Evolutionary conservation across 768 basidiomycete genomes (phyloP), one percentile per base, ranked within the genome.

Genomic region (Lactarius pseudohatsudake): DNA sequence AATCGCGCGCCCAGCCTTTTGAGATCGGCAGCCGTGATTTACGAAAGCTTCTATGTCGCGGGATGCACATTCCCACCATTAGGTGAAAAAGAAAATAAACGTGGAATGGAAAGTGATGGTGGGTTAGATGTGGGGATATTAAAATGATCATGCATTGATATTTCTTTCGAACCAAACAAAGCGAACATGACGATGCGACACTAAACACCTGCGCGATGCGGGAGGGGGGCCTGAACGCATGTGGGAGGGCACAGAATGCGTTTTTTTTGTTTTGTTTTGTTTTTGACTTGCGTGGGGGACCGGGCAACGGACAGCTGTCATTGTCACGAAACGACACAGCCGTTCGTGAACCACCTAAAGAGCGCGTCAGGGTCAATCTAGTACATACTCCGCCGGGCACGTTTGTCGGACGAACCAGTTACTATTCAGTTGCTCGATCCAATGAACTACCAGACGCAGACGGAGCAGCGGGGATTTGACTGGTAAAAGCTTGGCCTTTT

Each of bases 401-500:
- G 56, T 50, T n/a, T 50, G 54, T 22, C 59, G 32, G 45, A 75
- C 76, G 69, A 74, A 86, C 86, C 86, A 87, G 58, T 83, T 80
- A 62, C 80, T 80, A 61, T 83, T 79, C 64, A 91, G 77, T 73
- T 86, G 84, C 78, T 97, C 94, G 72, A 98, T 96, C 96, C 96
- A 98, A 72, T 94, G 91, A 32, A 92, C 91, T 65, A 97, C 89
- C 72, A 98, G 81, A 64, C 90, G 81, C 62, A 98, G 78, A 38
- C 96, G 82, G 68, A 97, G 80, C 32, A 90, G 83, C 0, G 91
- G 82, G 61, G 86, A 91, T 66, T 87, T 85, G 60, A 96, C 88
- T 0, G 93, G 91, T 13, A 96, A 80, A 10, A 98, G 82, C 72
- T 94, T 90, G 15, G 93, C 82, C 75, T 95, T 93, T 79, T 94